Evolutionary conservation across 495 filamentous ascomycete species (phyloP).

Genomic region (Stereocaulon alpinum): DNA sequence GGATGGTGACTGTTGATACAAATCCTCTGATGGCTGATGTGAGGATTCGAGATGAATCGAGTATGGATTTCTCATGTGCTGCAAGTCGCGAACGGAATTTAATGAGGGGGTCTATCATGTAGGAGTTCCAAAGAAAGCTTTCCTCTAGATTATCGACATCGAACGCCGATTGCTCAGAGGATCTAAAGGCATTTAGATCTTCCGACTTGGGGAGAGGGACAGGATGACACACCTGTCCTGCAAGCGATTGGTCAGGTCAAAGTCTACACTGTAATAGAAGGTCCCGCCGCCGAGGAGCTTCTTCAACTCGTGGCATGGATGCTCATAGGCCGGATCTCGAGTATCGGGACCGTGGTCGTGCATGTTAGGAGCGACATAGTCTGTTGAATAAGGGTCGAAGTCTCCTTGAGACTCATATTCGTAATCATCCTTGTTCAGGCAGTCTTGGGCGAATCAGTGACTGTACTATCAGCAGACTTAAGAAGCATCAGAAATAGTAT

Average conservation of each 20-base stretch:
- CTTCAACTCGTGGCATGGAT: constrained; percentile 80
- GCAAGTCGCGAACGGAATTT: constrained; percentile 74
- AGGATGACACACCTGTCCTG: constrained; percentile 64
- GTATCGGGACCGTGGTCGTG: constrained; percentile 46
- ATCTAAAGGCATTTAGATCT: constrained; percentile 25
- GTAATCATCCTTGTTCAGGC: constrained; percentile 72
- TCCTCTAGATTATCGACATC: constrained; percentile 78
- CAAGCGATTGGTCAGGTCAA: constrained; percentile 86
- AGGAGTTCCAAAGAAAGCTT: constrained; percentile 92
- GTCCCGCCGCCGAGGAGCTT: constrained; percentile 90
- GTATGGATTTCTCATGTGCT: constrained; percentile 54
- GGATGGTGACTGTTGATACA: constrained; percentile 71
- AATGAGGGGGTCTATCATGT: constrained; percentile 90
- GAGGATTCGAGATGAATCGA: constrained; percentile 78
- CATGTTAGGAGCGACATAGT: constrained; percentile 41
- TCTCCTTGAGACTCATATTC: constrained; percentile 62
- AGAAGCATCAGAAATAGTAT: not conserved
- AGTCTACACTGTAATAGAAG: constrained; percentile 96
- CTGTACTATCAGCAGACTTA: too few species aligned
- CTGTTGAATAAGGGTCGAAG: constrained; percentile 39
- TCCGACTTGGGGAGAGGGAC: not conserved
- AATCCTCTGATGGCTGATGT: constrained; percentile 94
- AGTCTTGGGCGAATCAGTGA: constrained; percentile 42
- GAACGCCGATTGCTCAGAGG: constrained; percentile 47
- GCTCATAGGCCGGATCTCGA: constrained; percentile 59